phyloP scores from a whole-genome alignment of 345 rosid genomes.

The Anacardium occidentale region DNA sequence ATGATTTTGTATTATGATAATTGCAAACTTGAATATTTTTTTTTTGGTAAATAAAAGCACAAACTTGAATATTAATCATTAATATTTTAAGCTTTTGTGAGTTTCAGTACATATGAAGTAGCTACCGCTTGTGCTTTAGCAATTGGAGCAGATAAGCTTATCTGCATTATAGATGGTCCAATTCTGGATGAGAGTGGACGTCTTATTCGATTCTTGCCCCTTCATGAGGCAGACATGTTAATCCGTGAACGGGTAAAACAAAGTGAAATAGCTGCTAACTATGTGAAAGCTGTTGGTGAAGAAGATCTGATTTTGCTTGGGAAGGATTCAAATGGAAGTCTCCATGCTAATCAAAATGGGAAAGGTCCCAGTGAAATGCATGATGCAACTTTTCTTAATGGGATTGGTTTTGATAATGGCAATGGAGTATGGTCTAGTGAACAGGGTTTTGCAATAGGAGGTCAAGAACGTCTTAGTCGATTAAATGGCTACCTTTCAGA shows the following conservation, averaged over 20 bases:
- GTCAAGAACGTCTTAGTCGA: constrained; percentile 79
- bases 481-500: constrained; percentile 79
- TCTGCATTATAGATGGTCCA: constrained; percentile 89
- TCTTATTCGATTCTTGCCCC: constrained; percentile 82
- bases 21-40: not conserved
- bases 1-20: not conserved
- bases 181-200: constrained; percentile 77
- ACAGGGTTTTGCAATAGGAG: constrained; percentile 98
- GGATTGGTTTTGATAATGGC: constrained; percentile 86
- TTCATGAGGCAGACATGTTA: constrained; percentile 84
- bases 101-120: constrained; percentile 90
- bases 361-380: constrained; percentile 35
- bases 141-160: constrained; percentile 93
- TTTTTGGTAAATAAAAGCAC: no score
- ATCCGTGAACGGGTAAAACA: constrained; percentile 80
- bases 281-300: constrained; percentile 78
- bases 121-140: constrained; percentile 99
- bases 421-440: constrained; percentile 78
- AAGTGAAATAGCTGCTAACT: constrained; percentile 89
- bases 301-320: constrained; percentile 39
- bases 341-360: constrained; percentile 40
- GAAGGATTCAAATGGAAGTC: constrained; percentile 45
- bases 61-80: not conserved
- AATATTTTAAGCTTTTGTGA: constrained; percentile 20
- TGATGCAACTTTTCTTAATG: constrained; percentile 65